phyloP scores from a whole-genome alignment of 345 rosid species.

The Rhizophora mangle region DNA sequence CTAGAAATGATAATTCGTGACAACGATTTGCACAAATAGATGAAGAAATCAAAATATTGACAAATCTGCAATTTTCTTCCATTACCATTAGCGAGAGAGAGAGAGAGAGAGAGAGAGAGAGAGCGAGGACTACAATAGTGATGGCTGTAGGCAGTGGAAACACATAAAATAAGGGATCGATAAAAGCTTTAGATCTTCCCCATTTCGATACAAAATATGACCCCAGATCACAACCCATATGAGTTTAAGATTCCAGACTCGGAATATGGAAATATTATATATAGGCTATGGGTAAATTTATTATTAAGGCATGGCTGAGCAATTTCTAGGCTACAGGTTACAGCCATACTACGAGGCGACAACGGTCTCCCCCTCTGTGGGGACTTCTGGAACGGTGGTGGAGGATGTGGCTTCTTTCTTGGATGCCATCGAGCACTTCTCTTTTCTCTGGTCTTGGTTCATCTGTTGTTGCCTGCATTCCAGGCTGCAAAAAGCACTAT shows the following conservation, averaged over 20 bases:
- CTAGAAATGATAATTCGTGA: too few species aligned
- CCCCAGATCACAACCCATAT: background rate
- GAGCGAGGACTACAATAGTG: too few species aligned
- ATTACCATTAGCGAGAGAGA: too few species aligned
- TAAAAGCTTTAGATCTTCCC: conserved; percentile 28
- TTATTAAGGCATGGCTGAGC: background rate
- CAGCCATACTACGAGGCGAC: conserved; percentile 33
- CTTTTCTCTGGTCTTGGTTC: conserved; percentile 71
- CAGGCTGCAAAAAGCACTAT: conserved; percentile 79
- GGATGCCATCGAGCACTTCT: conserved; percentile 48
- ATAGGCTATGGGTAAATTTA: background rate
- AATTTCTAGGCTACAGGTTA: too few species aligned
- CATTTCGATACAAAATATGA: conserved; percentile 1
- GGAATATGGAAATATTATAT: background rate
- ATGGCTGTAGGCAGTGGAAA: background rate
- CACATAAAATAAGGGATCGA: conserved; percentile 12
- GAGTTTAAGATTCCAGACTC: background rate
- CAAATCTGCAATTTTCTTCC: too few species aligned
- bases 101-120: too few species aligned
- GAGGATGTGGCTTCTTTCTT: conserved; percentile 38
- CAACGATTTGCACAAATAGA: too few species aligned
- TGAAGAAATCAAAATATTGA: too few species aligned
- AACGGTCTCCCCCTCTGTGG: conserved; percentile 47
- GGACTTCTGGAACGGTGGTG: conserved; percentile 20
- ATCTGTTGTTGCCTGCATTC: conserved; percentile 93